These are phyloP conservation scores for Hericium alpestre DNA, from an alignment of 768 basidiomycete species.

Conservation along the genomic window DNA sequence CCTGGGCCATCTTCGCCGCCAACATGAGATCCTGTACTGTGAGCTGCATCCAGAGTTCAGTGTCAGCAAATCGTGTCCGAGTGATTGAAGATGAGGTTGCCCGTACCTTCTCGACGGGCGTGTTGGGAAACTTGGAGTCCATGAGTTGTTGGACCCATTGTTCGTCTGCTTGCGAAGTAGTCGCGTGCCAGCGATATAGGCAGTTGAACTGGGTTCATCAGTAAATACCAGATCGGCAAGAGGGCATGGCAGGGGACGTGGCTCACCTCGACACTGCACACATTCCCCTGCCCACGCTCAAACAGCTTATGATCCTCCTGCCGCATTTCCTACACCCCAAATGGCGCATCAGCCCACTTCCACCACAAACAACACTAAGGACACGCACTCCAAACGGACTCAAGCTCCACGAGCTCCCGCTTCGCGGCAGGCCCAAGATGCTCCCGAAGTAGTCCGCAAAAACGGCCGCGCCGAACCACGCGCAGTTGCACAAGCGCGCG, in stretches of 20 bases:
- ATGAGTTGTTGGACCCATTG: conserved; percentile 51
- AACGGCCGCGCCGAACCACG: conserved; percentile 71
- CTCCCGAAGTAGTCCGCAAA: conserved; percentile 77
- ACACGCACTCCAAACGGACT: conserved; percentile 54
- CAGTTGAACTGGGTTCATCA: conserved; percentile 58
- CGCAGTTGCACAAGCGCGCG: conserved; percentile 65
- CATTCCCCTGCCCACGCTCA: conserved; percentile 73
- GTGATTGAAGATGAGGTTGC: not conserved
- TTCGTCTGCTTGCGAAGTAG: conserved; percentile 62
- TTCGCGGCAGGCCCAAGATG: conserved; percentile 68
- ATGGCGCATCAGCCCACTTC: not conserved
- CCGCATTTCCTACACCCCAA: conserved; percentile 48
- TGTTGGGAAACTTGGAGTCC: conserved; percentile 40
- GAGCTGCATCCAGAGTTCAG: conserved; percentile 17
- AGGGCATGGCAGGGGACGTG: not conserved
- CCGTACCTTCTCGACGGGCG: conserved; percentile 30
- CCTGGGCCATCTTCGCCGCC: conserved; percentile 29
- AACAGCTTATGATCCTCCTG: conserved; percentile 51
- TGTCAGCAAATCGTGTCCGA: not conserved
- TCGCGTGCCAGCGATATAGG: conserved; percentile 81
- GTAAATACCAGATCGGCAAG: not conserved
- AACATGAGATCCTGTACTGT: conserved; percentile 40
- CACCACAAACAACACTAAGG: not conserved
- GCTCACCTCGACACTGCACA: conserved; percentile 67
- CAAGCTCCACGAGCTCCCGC: conserved; percentile 70